phyloP scores from a whole-genome alignment of 2,329 filamentous ascomycete species.

The Rutstroemia sp. region DNA sequence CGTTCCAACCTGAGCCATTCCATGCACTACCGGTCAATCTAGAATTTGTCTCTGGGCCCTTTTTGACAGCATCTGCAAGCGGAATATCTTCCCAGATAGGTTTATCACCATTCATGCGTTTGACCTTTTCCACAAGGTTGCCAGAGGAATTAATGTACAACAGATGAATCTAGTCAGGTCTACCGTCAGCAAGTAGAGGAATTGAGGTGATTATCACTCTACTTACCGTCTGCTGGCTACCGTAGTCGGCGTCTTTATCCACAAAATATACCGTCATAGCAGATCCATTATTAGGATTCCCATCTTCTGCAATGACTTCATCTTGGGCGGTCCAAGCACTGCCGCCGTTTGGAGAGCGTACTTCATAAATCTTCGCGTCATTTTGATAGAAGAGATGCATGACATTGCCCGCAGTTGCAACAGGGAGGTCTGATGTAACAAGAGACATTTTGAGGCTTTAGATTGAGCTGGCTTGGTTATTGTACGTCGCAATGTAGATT shows the following conservation, averaged over 20 bases:
- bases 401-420: not conserved
- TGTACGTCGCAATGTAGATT: no score
- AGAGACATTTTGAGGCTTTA: conserved; percentile 1
- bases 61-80: not conserved
- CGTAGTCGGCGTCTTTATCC: conserved; percentile 1
- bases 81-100: not conserved
- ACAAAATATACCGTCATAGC: conserved; percentile 4
- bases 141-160: not conserved
- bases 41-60: conserved; percentile 3
- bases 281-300: not conserved
- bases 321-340: conserved; percentile 1
- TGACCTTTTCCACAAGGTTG: not conserved
- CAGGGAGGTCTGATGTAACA: not conserved
- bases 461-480: not conserved
- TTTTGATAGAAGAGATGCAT: conserved; percentile 4
- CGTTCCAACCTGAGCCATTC: not conserved
- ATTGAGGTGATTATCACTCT: not conserved
- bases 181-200: not conserved
- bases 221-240: not conserved
- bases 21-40: not conserved
- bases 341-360: conserved; percentile 3
- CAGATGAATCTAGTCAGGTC: conserved; percentile 1
- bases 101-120: conserved; percentile 1
- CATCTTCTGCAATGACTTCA: conserved; percentile 4
- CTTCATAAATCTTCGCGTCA: not conserved